Percentiles rank a stretch among this genome's conserved stretches.
Evolutionary conservation across 495 filamentous ascomycete species (phyloP).

Genomic region (Penicillium parvum): DNA sequence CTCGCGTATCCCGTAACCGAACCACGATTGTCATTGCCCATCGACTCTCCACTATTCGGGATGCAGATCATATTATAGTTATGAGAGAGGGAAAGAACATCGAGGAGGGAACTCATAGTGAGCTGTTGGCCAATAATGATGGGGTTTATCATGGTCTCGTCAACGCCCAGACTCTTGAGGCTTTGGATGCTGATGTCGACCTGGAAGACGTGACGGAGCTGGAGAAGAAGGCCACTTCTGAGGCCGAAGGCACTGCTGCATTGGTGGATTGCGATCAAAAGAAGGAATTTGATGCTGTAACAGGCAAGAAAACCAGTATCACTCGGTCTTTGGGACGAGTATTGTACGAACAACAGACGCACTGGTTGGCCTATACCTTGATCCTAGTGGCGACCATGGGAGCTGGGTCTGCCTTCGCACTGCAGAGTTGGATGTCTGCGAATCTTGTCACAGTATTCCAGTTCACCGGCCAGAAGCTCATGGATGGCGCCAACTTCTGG

Average conservation of each 20-base stretch:
- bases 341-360: not conserved
- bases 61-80: conserved; percentile 52
- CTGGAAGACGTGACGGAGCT: conserved; percentile 40
- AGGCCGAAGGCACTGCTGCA: conserved; percentile 28
- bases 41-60: conserved; percentile 50
- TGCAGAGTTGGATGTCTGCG: conserved; percentile 37
- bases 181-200: conserved; percentile 16
- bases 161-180: conserved; percentile 25
- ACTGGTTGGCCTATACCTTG: conserved; percentile 18
- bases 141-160: conserved; percentile 46
- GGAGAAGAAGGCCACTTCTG: conserved; percentile 12
- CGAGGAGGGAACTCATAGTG: conserved; percentile 48
- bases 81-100: conserved; percentile 41
- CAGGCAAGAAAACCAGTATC: too few relatives aligned
- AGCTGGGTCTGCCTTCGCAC: conserved; percentile 38
- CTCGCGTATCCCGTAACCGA: conserved; percentile 32
- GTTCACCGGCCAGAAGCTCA: conserved; percentile 28
- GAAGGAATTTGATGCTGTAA: conserved; percentile 34
- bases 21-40: conserved; percentile 53
- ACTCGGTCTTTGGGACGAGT: too few relatives aligned
- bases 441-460: conserved; percentile 30
- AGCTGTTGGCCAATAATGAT: conserved; percentile 34
- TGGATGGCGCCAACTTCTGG: conserved; percentile 52
- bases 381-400: too few relatives aligned
- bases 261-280: too few relatives aligned